Evolutionary conservation across 2,329 filamentous ascomycete species (phyloP).

Genomic region (Penicillium corylophilum): DNA sequence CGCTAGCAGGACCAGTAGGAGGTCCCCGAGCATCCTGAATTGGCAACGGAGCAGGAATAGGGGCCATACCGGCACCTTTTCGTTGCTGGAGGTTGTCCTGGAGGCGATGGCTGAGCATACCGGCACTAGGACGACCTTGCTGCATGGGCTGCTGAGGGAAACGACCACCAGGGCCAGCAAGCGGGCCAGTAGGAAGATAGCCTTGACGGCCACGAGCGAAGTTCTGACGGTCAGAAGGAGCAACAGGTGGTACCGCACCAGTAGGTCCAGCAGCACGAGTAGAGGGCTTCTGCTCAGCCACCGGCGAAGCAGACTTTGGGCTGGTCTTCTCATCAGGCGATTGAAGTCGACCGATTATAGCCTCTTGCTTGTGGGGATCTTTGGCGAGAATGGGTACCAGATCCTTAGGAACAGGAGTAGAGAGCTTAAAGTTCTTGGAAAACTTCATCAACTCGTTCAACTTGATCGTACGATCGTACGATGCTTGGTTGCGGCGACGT

Average conservation of each 20-base stretch:
- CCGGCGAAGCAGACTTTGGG: constrained; percentile 44
- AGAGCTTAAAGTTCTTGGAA: constrained; percentile 87
- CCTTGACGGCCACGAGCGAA: constrained; percentile 48
- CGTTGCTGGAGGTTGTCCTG: constrained; percentile 54
- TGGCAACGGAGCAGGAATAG: constrained; percentile 56
- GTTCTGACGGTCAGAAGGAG: constrained; percentile 49
- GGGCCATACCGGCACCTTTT: constrained; percentile 41
- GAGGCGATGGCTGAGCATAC: constrained; percentile 52
- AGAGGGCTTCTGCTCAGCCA: constrained; percentile 56
- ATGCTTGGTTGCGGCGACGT: constrained; percentile 54
- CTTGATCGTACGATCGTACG: constrained; percentile 83
- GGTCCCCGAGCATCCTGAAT: constrained; percentile 68
- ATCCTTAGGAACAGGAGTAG: constrained; percentile 87
- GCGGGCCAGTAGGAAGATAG: constrained; percentile 48
- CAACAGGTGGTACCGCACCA: constrained; percentile 34
- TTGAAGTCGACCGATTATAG: constrained; percentile 85
- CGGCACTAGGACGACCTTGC: constrained; percentile 42
- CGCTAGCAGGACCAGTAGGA: constrained; percentile 69
- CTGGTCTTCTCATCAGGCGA: constrained; percentile 62
- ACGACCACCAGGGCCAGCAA: constrained; percentile 42
- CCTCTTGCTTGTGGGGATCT: constrained; percentile 88
- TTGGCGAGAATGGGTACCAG: constrained; percentile 94
- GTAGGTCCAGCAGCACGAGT: constrained; percentile 46
- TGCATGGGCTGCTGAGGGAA: constrained; percentile 45
- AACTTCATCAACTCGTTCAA: constrained; percentile 95